These are phyloP conservation scores for Syncephalastrum monosporum DNA, from an alignment of 371 early-diverging fungal species.

Conservation along the genomic window DNA sequence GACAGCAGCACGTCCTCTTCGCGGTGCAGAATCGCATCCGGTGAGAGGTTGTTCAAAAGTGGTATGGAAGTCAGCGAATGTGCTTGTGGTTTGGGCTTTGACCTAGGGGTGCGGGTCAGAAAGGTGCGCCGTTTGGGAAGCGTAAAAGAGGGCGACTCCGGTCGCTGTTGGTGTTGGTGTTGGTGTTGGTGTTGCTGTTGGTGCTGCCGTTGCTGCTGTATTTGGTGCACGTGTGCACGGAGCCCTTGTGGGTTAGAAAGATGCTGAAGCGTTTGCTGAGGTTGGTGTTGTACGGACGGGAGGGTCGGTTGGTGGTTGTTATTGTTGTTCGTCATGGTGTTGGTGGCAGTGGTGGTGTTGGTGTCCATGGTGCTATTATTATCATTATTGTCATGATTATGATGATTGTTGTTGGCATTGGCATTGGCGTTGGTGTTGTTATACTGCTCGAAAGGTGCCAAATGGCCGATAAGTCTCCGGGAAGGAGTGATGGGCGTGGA, in stretches of 20 bases:
- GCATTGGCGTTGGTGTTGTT: no score
- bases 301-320: not conserved
- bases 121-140: conserved; percentile 25
- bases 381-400: not conserved
- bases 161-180: not conserved
- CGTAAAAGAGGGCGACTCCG: conserved; percentile 2
- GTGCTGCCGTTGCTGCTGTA: not conserved
- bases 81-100: conserved; percentile 14
- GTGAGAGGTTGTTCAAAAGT: conserved; percentile 19
- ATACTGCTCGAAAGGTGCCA: not conserved
- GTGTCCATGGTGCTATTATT: not conserved
- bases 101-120: conserved; percentile 18
- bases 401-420: not conserved
- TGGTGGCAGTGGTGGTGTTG: not conserved
- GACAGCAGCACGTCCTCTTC: conserved; percentile 81
- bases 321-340: conserved; percentile 5
- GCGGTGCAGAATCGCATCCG: conserved; percentile 63
- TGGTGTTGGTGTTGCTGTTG: conserved; percentile 6
- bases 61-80: conserved; percentile 20
- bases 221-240: not conserved
- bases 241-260: conserved; percentile 2
- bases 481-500: conserved; percentile 28
- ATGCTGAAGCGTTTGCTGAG: not conserved
- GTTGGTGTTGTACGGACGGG: no score
- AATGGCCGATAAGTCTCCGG: conserved; percentile 19